These are phyloP conservation scores for Penicillium sp. DNA, from an alignment of 2,329 filamentous ascomycete species.

Conservation along the genomic window DNA sequence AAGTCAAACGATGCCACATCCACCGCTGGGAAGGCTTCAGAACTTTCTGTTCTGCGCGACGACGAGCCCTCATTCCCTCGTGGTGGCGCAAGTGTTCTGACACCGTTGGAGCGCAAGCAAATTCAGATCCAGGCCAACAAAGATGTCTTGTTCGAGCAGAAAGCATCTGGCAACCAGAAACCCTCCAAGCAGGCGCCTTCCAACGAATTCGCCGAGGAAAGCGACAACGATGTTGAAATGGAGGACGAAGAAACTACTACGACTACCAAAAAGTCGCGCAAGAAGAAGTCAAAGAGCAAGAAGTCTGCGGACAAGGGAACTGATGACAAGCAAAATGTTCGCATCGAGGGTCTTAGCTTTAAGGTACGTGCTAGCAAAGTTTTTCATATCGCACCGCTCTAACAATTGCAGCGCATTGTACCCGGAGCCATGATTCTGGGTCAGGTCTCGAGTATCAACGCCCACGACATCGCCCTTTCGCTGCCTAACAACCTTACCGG, in stretches of 20 bases:
- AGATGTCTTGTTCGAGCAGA: constrained; percentile 87
- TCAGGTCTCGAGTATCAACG: constrained; percentile 77
- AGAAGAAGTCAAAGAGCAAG: constrained; percentile 45
- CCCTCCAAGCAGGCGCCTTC: constrained; percentile 40
- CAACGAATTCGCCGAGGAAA: constrained; percentile 60
- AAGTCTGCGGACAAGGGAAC: constrained; percentile 53
- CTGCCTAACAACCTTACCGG: constrained; percentile 91
- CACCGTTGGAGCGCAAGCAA: constrained; percentile 92
- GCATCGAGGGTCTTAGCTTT: constrained; percentile 83
- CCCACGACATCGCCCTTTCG: constrained; percentile 73
- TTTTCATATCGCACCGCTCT: constrained; percentile 25
- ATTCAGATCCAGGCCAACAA: constrained; percentile 90
- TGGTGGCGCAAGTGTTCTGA: constrained; percentile 86
- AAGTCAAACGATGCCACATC: constrained; percentile 27
- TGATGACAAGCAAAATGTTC: constrained; percentile 56
- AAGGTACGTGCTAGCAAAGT: constrained; percentile 58
- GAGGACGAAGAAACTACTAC: constrained; percentile 42
- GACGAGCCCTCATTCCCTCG: constrained; percentile 90
- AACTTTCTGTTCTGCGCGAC: constrained; percentile 55
- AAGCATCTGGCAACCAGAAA: constrained; percentile 50
- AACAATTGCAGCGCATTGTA: constrained; percentile 65
- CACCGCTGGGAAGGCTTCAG: constrained; percentile 31
- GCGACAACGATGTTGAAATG: constrained; percentile 54
- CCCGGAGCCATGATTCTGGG: constrained; percentile 86
- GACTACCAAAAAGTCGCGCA: constrained; percentile 40